Evolutionary conservation across 805 yeast genomes (phyloP), one percentile per base, ranked within the genome.

Genomic region (Saturnispora diversa): DNA sequence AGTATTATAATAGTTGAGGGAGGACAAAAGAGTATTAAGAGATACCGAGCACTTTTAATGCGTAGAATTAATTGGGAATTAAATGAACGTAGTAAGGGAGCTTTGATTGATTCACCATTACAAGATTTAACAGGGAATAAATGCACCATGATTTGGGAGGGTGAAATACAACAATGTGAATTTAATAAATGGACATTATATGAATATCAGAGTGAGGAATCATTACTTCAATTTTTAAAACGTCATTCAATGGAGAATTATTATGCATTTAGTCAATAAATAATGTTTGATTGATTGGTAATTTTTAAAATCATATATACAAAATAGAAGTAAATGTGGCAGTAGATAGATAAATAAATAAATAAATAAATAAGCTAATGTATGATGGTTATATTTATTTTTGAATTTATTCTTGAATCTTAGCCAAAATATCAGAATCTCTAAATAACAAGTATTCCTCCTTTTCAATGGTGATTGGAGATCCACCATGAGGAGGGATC

Each of bases 401-500:
- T n/a, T n/a, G 4, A 8, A 28, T 19, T 57, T 66, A 72, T 52
- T 80, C 78, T 57, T 79, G 79, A 58, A 92, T 77, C 72, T 86
- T 90, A 57, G 97, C 98, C 57, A 92, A 75, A 63, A 90, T 84
- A 68, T 90, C 98, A 56, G 84, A 70, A 67, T 92, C 97, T 63
- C 95, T 83, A 77, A 84, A 87, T 56, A 88, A 42, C 4, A 61
- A 41, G 46, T 49, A 60, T 37, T 61, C 65, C 35, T 88, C 94
- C 46, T 83, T 87, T 16, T 51, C 53, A 54, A 92, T 75, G 68
- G 84, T 87, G 64, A 92, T 75, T 48, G 85, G 67, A 50, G 87
- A 77, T 43, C 98, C 98, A 46, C 98, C 98, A 53, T 83, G 90
- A 44, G 82, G 77, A 50, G 97, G 97, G 59, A 92, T 85, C 70